Base-by-base conservation (phyloP, 2,329 filamentous ascomycete genomes). In the Clonostachys rhizophaga region DNA sequence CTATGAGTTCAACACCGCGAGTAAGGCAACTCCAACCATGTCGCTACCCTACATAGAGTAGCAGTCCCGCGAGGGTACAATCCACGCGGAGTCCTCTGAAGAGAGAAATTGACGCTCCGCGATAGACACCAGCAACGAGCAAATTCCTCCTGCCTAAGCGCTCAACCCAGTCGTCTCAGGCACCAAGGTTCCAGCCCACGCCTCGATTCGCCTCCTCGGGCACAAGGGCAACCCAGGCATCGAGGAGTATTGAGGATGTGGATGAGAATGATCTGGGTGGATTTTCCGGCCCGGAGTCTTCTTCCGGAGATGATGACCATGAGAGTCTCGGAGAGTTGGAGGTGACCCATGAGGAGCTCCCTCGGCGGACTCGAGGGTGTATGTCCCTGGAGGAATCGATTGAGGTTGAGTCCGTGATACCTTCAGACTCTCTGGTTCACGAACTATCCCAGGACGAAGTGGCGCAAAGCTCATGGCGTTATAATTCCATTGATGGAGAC, bases 41-140 rank as follows among this genome's bases (percentile, higher is more conserved):
- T 30, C 24, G 24, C 24, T 30, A 4, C 24, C 24, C 24, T 30
- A 4, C 24, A 10, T 30, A 3, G 9, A 30, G 24, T 30, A 8
- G 24, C 24, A 30, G 24, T 30, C 24, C 24, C 24, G 24, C 24
- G 24, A 30, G 24, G 24, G 24, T 10, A 30, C 24, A 10, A 30
- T 30, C 24, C 9, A 30, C 10, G 24, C 24, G 24, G 4, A 30
- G 8, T 30, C 24, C 24, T 30, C 9, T 30, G 9, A 10, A 30
- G 24, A 30, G 24, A 30, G 9, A 30, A 30, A 30, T 30, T 30
- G 9, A 30, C 24, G 8, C 24, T 30, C 8, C 9, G 24, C 36
- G 17, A 18, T 42, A 71, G 68, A 71, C 69, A 34, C 64, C 68
- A 5, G 61, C 64, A 7, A 66, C 68, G 17, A 60, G 66, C 49